Percentiles rank a stretch among this genome's conserved stretches.
Evolutionary conservation across 768 basidiomycete species (phyloP).

Genomic region (Agrocybe pediades): DNA sequence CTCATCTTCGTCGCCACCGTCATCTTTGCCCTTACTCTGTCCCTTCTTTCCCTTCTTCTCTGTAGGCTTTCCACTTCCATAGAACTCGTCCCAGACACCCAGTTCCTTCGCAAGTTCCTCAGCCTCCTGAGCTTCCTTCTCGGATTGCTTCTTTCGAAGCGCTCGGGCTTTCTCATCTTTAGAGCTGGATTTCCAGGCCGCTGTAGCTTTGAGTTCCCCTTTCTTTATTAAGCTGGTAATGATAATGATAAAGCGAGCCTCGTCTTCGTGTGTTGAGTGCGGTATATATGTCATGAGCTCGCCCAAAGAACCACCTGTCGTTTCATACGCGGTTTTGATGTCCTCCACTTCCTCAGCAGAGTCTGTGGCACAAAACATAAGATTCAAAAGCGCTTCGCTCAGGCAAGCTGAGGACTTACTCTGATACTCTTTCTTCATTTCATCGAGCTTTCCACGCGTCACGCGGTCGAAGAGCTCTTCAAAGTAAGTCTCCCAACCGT

Average conservation of each 20-base stretch:
- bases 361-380: conserved; percentile 45
- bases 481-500: conserved; percentile 96
- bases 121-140: conserved; percentile 84
- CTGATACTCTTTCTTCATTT: conserved; percentile 94
- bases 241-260: conserved; percentile 74
- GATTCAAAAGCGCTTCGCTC: not conserved
- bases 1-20: conserved; percentile 45
- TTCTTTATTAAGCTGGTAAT: conserved; percentile 69
- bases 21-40: conserved; percentile 41
- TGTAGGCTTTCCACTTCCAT: conserved; percentile 72
- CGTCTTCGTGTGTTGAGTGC: conserved; percentile 83
- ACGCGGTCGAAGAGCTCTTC: conserved; percentile 86
- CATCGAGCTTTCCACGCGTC: conserved; percentile 83
- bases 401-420: conserved; percentile 42
- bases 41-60: conserved; percentile 59
- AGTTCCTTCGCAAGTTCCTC: conserved; percentile 83
- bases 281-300: conserved; percentile 86
- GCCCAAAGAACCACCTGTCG: conserved; percentile 73
- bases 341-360: conserved; percentile 86
- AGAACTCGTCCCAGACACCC: conserved; percentile 95
- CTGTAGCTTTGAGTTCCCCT: conserved; percentile 54
- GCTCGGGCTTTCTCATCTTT: conserved; percentile 82
- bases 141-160: conserved; percentile 69
- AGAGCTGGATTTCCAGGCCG: conserved; percentile 68
- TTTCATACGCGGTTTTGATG: conserved; percentile 70